Conservation (phyloP, 1,284 basidiomycete species). For the Moesziomyces parantarcticus region DNA sequence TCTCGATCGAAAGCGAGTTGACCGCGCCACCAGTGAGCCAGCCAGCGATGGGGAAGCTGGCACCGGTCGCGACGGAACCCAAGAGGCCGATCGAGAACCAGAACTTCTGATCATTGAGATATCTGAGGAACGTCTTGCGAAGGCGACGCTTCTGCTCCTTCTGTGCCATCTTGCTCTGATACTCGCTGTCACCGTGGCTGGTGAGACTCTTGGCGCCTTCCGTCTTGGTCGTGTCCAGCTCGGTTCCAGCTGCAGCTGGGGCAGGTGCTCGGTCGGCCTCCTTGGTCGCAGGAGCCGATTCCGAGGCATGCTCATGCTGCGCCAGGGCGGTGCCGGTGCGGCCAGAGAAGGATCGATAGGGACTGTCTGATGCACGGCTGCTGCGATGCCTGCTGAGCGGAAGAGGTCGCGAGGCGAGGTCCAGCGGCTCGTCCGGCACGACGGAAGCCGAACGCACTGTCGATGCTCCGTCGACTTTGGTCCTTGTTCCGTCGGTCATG, state of each 20-base stretch:
- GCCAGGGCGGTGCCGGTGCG: conserved; percentile 17
- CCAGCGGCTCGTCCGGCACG: conserved; percentile 23
- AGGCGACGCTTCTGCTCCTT: conserved; percentile 37
- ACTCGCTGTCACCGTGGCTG: conserved; percentile 2
- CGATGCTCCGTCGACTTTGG: conserved; percentile 33
- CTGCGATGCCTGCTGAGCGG: conserved; percentile 25
- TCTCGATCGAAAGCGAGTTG: conserved; percentile 52
- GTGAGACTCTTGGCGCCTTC: conserved; percentile 10
- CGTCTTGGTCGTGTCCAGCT: not conserved
- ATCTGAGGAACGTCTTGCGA: conserved; percentile 32
- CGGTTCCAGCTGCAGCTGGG: conserved; percentile 15
- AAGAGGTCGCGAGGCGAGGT: conserved; percentile 6
- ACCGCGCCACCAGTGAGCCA: conserved; percentile 61
- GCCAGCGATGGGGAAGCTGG: conserved; percentile 68
- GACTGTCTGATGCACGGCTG: conserved; percentile 32
- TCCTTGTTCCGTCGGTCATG: conserved; percentile 30
- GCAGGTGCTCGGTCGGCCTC: conserved; percentile 17
- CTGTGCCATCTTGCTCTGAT: conserved; percentile 16
- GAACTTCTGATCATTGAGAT: conserved; percentile 38
- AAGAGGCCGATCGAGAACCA: conserved; percentile 49
- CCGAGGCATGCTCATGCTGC: conserved; percentile 43
- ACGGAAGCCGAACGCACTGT: conserved; percentile 23
- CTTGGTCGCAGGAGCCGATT: conserved; percentile 9
- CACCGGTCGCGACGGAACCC: conserved; percentile 58
- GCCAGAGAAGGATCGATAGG: conserved; percentile 22